Base-by-base conservation (phyloP, 2,329 filamentous ascomycete genomes). In the Phaeomoniella chlamydospora region DNA sequence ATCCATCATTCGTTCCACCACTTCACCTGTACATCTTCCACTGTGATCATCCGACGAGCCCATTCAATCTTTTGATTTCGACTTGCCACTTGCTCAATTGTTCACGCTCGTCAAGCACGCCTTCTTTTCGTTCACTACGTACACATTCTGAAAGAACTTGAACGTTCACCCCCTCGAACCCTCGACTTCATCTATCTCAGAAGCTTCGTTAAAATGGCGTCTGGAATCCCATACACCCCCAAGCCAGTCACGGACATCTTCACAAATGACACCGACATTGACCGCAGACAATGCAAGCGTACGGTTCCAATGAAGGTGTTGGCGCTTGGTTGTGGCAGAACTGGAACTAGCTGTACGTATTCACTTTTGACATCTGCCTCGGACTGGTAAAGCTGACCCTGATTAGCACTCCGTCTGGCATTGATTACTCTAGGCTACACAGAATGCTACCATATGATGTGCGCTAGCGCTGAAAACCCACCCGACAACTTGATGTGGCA, bases 381-480 rank as follows among this genome's bases (percentile, higher is more conserved):
- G 11, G 13, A 11, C 15, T 22, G 13, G 15, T 10, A 18, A n/a
- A 12, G 15, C 18, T 17, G 19, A 13, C 10, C 30, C 5, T 18
- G 12, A 18, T 32, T 38, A 75, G 72, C 76, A 31, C 70, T 81
- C 49, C 68, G 75, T 41, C 70, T 68, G 31, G 77, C 78, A 14
- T 67, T 82, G 52, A 68, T 75, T 49, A 63, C 72, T 46, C 65
- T 82, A 29, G 77, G 77, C 42, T 80, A 76, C 53, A 61, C 70
- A 46, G 73, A 79, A 54, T 77, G 72, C 41, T 81, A 82, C 64
- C 78, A 82, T 62, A 80, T 80, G 75, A 77, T 79, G 72, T 76
- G 68, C 47, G 73, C 70, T 44, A 74, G 70, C 40, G 72, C 79
- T 41, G 75, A 80, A 58, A 80, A 78, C 56, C 72, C 72, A 9